Evolutionary conservation across 2,329 filamentous ascomycete species (phyloP).

Genomic region (Fusarium palustre): DNA sequence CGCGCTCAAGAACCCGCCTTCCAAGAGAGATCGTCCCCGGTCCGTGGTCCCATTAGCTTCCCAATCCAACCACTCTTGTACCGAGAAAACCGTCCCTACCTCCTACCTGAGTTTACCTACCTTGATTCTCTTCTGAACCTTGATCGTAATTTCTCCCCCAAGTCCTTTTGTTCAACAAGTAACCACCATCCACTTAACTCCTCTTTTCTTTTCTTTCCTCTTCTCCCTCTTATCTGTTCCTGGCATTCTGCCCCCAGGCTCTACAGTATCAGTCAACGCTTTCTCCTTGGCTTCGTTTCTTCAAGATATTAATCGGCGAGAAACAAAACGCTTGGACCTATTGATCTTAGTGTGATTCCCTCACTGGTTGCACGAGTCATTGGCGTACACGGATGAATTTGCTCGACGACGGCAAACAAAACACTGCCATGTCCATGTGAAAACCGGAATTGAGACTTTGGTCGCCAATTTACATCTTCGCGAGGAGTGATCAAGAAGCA

Average conservation of each 20-base stretch:
- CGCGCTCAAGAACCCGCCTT: constrained; percentile 7
- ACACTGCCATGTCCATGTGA: background rate
- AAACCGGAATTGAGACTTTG: background rate
- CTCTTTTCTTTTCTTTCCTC: background rate
- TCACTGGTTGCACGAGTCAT: constrained; percentile 20
- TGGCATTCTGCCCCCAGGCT: background rate
- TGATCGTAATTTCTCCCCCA: constrained; percentile 30
- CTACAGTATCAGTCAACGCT: background rate
- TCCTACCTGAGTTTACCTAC: constrained; percentile 13
- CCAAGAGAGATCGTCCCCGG: constrained; percentile 26
- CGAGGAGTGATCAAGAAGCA: background rate
- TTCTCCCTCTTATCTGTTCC: background rate
- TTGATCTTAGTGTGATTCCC: constrained; percentile 11
- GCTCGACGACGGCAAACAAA: constrained; percentile 14
- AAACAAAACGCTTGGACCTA: constrained; percentile 11
- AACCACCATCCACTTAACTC: background rate
- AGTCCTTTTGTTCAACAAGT: background rate
- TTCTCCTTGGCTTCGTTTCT: background rate
- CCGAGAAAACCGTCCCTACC: constrained; percentile 11
- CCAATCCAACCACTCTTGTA: constrained; percentile 15
- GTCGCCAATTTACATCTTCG: constrained; percentile 3
- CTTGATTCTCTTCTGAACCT: constrained; percentile 26
- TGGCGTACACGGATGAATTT: constrained; percentile 19
- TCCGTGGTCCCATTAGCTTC: constrained; percentile 29
- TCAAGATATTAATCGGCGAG: background rate